Conservation (phyloP, 495 filamentous ascomycete genomes). For the Aspergillus asperescens region DNA sequence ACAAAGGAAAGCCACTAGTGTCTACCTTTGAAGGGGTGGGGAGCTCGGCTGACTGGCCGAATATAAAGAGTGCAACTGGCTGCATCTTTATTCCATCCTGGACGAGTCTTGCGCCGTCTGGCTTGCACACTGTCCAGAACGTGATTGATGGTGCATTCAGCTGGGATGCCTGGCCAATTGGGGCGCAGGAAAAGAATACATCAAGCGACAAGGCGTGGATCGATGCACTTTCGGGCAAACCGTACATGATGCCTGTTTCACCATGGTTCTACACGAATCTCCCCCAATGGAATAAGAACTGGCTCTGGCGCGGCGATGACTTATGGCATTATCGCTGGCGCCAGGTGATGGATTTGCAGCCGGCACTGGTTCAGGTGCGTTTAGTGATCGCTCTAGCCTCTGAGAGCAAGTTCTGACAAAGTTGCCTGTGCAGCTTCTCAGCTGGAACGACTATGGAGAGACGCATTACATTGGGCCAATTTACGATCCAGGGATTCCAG, state of each 20-base stretch:
- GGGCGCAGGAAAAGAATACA: constrained; percentile 48
- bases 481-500: constrained; percentile 42
- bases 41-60: constrained; percentile 53
- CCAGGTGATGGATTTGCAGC: constrained; percentile 57
- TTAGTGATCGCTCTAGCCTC: constrained; percentile 7
- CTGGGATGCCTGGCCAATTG: constrained; percentile 72
- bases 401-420: neutral
- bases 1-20: constrained; percentile 55
- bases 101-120: constrained; percentile 52
- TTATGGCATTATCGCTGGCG: constrained; percentile 74
- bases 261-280: constrained; percentile 74
- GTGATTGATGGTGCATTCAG: constrained; percentile 59
- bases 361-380: constrained; percentile 57
- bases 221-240: constrained; percentile 46
- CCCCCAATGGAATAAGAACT: constrained; percentile 65
- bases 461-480: constrained; percentile 67
- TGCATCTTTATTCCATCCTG: constrained; percentile 60
- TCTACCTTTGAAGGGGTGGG: constrained; percentile 65
- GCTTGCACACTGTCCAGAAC: constrained; percentile 38
- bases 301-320: constrained; percentile 65
- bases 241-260: constrained; percentile 75
- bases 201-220: constrained; percentile 52
- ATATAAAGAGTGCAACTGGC: constrained; percentile 47
- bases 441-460: constrained; percentile 77
- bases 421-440: constrained; percentile 32